These are phyloP conservation scores for Aspergillus taichungensis DNA, from an alignment of 495 filamentous ascomycete genomes.

Conservation along the genomic window DNA sequence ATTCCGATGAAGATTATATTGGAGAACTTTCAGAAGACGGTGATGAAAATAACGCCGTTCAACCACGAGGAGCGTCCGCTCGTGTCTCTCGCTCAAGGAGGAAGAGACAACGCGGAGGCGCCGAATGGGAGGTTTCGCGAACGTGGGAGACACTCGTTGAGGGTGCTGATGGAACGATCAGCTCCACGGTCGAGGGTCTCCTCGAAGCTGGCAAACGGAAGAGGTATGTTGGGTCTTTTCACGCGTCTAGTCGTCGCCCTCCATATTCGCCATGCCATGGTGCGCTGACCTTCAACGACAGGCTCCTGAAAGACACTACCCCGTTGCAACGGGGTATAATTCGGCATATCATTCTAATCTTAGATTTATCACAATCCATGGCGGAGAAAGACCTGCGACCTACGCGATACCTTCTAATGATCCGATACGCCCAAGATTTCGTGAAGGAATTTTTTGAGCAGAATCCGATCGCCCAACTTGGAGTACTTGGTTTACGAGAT, in stretches of 20 bases:
- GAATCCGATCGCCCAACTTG: conserved; percentile 96
- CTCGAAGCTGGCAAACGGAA: conserved; percentile 67
- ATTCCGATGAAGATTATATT: conserved; percentile 78
- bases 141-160: conserved; percentile 62
- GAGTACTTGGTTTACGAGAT: conserved; percentile 83
- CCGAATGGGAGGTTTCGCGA: conserved; percentile 47
- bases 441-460: conserved; percentile 95
- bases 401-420: conserved; percentile 69
- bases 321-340: conserved; percentile 95
- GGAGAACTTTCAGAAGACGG: conserved; percentile 75
- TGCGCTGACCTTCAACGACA: conserved; percentile 15
- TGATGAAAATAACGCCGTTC: conserved; percentile 54
- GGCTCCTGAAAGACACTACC: conserved; percentile 82
- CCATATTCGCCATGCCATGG: no score
- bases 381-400: conserved; percentile 88
- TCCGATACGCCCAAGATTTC: conserved; percentile 81
- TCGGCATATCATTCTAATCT: conserved; percentile 78
- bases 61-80: conserved; percentile 22
- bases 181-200: conserved; percentile 56
- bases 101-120: conserved; percentile 48
- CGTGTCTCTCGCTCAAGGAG: conserved; percentile 31
- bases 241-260: no score
- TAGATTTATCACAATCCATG: conserved; percentile 95
- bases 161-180: conserved; percentile 67
- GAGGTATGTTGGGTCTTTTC: conserved; percentile 39